Conservation (phyloP, 2,329 filamentous ascomycete genomes). For the Penicillium sp. region DNA sequence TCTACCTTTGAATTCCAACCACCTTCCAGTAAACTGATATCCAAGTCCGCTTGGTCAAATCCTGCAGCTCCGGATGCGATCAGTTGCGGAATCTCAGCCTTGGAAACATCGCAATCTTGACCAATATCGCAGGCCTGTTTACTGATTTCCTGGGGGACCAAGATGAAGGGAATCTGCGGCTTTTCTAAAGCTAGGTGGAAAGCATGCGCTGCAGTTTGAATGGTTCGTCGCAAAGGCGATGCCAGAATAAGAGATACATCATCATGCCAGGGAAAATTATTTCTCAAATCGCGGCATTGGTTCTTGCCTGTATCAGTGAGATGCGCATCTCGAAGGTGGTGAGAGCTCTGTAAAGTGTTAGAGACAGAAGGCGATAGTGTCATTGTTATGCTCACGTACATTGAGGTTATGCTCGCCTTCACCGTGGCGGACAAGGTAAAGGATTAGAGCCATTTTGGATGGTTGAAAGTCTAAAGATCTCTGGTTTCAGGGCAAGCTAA, state of each 20-base stretch:
- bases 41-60: not conserved
- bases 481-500: not conserved
- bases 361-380: not conserved
- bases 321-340: conserved; percentile 8
- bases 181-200: conserved; percentile 6
- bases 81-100: not conserved
- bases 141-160: conserved; percentile 15
- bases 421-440: conserved; percentile 13
- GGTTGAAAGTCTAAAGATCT: not conserved
- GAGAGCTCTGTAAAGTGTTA: not conserved
- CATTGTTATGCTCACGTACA: not conserved
- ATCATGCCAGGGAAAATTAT: not conserved
- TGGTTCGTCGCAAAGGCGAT: conserved; percentile 11
- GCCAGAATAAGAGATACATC: conserved; percentile 7
- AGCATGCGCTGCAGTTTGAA: conserved; percentile 12
- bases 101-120: not conserved
- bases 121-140: conserved; percentile 7
- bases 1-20: conserved; percentile 15
- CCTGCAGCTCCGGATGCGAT: not conserved
- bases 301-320: conserved; percentile 5
- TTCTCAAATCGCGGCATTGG: conserved; percentile 7
- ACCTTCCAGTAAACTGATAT: conserved; percentile 2
- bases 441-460: conserved; percentile 19
- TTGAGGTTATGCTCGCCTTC: conserved; percentile 17
- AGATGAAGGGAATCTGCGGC: conserved; percentile 5